A percentile compares a stretch with the other conserved stretches of the same genome.
phyloP scores from a whole-genome alignment of 1,284 basidiomycete species.

The Chondrostereum purpureum region DNA sequence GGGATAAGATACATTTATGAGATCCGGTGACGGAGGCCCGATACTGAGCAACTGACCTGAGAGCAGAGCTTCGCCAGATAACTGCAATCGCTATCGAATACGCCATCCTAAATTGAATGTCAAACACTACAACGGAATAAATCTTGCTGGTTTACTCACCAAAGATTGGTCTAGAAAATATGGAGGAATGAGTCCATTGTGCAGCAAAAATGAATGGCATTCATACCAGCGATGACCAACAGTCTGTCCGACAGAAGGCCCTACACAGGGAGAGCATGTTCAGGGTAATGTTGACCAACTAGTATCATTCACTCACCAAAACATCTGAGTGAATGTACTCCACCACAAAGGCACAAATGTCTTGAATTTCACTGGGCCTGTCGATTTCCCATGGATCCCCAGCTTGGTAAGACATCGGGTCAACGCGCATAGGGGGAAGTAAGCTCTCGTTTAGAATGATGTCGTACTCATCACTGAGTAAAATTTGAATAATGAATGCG shows the following conservation, averaged over 20 bases:
- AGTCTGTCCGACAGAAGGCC: conserved; percentile 65
- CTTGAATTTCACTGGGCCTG: conserved; percentile 57
- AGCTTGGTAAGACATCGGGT: conserved; percentile 49
- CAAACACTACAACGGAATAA: conserved; percentile 1
- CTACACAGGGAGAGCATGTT: conserved; percentile 25
- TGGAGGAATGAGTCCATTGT: neutral
- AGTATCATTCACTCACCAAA: conserved; percentile 36
- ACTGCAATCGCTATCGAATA: conserved; percentile 57
- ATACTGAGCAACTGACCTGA: conserved; percentile 25
- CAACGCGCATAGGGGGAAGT: conserved; percentile 40
- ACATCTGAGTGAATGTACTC: conserved; percentile 80
- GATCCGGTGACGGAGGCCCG: neutral
- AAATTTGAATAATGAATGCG: neutral
- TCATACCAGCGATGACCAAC: conserved; percentile 69
- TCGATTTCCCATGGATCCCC: conserved; percentile 36
- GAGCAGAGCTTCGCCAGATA: conserved; percentile 61
- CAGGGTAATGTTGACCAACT: neutral
- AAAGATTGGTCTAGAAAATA: conserved; percentile 53
- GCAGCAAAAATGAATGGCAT: conserved; percentile 15
- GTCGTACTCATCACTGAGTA: conserved; percentile 46
- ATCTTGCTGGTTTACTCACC: conserved; percentile 26
- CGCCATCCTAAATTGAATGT: conserved; percentile 44
- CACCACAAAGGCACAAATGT: conserved; percentile 77
- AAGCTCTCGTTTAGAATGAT: conserved; percentile 46
- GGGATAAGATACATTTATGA: neutral